Evolutionary conservation across 2,329 filamentous ascomycete species (phyloP).

Genomic region (Arachnopeziza araneosa): DNA sequence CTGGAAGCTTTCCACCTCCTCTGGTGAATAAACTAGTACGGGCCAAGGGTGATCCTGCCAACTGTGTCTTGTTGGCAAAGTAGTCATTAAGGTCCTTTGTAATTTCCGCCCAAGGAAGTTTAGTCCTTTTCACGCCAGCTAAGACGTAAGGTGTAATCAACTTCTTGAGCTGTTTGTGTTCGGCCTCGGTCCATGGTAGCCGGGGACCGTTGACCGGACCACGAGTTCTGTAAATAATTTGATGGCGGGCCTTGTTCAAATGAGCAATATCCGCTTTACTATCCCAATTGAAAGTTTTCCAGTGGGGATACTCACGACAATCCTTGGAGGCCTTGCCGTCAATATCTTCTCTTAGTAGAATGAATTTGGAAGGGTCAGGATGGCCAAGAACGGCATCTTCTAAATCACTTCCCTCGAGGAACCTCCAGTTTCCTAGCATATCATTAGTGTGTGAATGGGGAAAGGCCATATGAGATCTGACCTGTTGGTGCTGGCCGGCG

Average conservation of each 20-base stretch:
- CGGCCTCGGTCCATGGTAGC: not conserved
- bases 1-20: too few species aligned
- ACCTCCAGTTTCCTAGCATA: not conserved
- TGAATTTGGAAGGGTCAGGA: not conserved
- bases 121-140: not conserved
- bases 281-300: not conserved
- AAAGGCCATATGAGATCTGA: not conserved
- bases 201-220: too few species aligned
- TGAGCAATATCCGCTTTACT: not conserved
- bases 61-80: too few species aligned
- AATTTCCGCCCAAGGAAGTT: not conserved
- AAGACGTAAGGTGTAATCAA: not conserved
- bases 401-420: not conserved
- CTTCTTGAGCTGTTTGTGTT: not conserved
- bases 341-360: not conserved
- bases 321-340: not conserved
- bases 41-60: too few species aligned
- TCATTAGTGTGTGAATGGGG: not conserved
- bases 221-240: not conserved
- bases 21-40: too few species aligned
- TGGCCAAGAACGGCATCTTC: not conserved
- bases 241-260: not conserved
- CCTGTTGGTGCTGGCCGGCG: not conserved
- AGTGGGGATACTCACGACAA: not conserved
- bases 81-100: too few species aligned